Evolutionary conservation across 2,329 filamentous ascomycete genomes (phyloP), one percentile per base, ranked within the genome.

Genomic region (Thelonectria olida): DNA sequence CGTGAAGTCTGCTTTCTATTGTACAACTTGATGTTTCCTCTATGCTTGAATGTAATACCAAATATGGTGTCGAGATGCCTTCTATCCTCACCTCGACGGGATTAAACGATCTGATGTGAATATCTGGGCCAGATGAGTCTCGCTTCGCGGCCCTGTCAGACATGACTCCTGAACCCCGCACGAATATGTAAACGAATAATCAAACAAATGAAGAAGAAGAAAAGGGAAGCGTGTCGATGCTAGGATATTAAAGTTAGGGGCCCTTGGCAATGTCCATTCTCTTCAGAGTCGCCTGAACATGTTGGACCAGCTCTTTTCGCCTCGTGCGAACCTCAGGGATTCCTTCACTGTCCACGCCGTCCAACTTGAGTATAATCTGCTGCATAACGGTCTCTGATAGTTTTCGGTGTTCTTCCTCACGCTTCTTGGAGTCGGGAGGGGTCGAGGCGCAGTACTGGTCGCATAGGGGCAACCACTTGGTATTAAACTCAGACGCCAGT

Each of bases 341-440:
- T 5, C 90, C 91, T 48, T 90, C 89, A 0, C 89, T 89, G 67
- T 95, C 91, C 3, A 95, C 87, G 20, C 85, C 88, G 73, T 96
- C 92, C 38, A 93, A 76, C 78, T 94, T 95, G 65, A 96, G 78
- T 36, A 95, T 72, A 2, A 93, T 87, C 68, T 93, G 90, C 63
- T 90, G 87, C 81, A 96, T 82, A 38, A 93, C 85, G 5, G 89
- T 92, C 80, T 96, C 92, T 4, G 87, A 89, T 17, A 96, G 76
- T 73, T 86, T 89, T 74, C 90, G 88, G 74, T 95, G 90, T 72
- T 94, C 90, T 31, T 93, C 91, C 13, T 85, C 84, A 50, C 86
- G 81, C 81, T 91, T 92, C 75, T 89, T 88, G 38, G 79, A 72
- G 52, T 93, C 90, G 4, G 77, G 73, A 0, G 92, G 92, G 10